Conservation (phyloP, 805 yeast genomes). For the Pichia kluyveri region DNA sequence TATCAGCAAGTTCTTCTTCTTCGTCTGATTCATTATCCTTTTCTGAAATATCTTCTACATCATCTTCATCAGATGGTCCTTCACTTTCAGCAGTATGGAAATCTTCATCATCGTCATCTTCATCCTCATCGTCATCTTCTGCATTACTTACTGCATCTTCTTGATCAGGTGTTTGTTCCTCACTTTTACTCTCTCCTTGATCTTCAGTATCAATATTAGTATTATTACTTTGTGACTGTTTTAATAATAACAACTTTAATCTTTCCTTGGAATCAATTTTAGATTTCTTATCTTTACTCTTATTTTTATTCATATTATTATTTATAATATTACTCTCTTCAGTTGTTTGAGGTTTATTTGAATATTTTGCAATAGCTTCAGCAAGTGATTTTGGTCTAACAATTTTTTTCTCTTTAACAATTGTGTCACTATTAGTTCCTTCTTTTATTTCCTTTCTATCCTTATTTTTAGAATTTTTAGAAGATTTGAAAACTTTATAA, state of each 20-base stretch:
- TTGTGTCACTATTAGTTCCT: not conserved
- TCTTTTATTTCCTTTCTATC: not conserved
- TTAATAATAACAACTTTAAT: constrained; percentile 6
- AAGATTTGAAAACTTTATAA: constrained; percentile 34
- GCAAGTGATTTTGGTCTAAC: constrained; percentile 40
- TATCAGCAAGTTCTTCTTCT: constrained; percentile 20
- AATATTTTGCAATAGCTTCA: constrained; percentile 49
- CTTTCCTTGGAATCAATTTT: constrained; percentile 4
- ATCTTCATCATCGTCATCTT: constrained; percentile 20
- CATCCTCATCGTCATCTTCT: constrained; percentile 2
- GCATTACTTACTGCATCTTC: not conserved
- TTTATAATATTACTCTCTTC: too few species aligned
- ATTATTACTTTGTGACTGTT: constrained; percentile 7
- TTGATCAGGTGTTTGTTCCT: not conserved
- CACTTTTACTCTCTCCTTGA: not conserved
- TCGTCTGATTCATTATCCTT: constrained; percentile 23
- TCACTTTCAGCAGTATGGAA: constrained; percentile 10
- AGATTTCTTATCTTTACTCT: constrained; percentile 31
- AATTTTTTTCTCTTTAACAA: constrained; percentile 10
- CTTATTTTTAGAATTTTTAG: constrained; percentile 4
- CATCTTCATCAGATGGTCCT: constrained; percentile 2
- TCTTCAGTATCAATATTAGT: not conserved
- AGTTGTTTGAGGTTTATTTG: constrained; percentile 30
- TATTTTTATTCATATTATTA: too few species aligned
- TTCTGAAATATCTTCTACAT: constrained; percentile 9